Evolutionary conservation across 176 grass and related monocot species (phyloP).

Genomic region (Cenchrus purpureus): DNA sequence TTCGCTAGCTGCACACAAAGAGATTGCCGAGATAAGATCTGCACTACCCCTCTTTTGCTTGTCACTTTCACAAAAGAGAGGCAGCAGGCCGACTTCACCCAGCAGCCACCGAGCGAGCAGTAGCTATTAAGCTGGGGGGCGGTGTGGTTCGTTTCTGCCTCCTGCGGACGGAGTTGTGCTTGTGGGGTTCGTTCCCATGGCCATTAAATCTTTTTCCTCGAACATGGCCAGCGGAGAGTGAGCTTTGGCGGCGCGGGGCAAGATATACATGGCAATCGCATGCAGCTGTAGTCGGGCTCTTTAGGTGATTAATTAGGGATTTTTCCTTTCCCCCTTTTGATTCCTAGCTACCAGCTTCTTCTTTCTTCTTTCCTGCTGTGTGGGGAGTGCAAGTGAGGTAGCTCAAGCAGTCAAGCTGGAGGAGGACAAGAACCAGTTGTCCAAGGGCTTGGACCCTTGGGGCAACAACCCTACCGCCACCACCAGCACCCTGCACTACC

Average conservation of each 20-base stretch:
- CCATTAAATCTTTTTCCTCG: conserved; percentile 47
- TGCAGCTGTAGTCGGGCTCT: conserved; percentile 24
- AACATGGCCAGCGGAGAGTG: conserved; percentile 42
- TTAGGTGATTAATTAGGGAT: neutral
- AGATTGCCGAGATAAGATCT: conserved; percentile 68
- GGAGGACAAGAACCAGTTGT: conserved; percentile 69
- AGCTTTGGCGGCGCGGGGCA: conserved; percentile 30
- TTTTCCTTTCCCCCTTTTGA: conserved; percentile 15
- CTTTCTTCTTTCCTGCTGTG: conserved; percentile 40
- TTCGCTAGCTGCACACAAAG: conserved; percentile 55
- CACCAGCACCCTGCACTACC: conserved; percentile 58
- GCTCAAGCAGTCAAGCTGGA: conserved; percentile 72
- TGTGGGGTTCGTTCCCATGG: conserved; percentile 35
- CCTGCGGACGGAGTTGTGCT: conserved; percentile 30
- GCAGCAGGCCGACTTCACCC: conserved; percentile 34
- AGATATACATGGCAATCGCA: conserved; percentile 40
- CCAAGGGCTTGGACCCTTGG: conserved; percentile 77
- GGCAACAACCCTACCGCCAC: conserved; percentile 57
- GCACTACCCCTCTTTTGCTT: conserved; percentile 51
- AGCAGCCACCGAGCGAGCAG: conserved; percentile 23
- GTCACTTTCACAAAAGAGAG: conserved; percentile 67
- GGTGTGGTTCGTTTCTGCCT: conserved; percentile 17
- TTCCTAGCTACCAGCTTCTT: conserved; percentile 12
- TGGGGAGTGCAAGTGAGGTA: conserved; percentile 29
- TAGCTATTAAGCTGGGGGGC: conserved; percentile 39